Evolutionary conservation across 768 basidiomycete species (phyloP), one percentile per base, ranked within the genome.

Genomic region (Suillus placidus): DNA sequence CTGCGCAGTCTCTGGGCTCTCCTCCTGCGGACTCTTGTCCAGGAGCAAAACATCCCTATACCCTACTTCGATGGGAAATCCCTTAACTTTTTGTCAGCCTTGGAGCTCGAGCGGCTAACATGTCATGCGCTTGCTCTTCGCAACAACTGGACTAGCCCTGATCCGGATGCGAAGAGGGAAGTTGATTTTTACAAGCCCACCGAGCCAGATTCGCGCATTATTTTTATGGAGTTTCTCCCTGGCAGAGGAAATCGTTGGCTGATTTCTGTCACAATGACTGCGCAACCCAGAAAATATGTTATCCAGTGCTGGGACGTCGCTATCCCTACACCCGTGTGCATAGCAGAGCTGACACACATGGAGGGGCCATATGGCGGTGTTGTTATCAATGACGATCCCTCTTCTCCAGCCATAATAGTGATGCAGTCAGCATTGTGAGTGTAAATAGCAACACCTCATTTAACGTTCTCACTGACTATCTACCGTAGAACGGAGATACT

Each of bases 301-400:
- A 63, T 89, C 34, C 85, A 86, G 45, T 87, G 87, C 68, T 90
- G 89, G 89, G 85, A 89, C 67, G 54, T 88, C 10, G 57, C 71
- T 0, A 12, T 63, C 13, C 13, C 61, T 70, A 3, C 66, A 0
- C 80, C 83, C 0, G 67, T 60, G 9, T 85, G 83, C 66, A 70
- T 87, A 40, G 87, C 87, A 1, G 70, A 75, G 6, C 78, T 80
- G 60, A 64, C 18, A 1, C 75, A 70, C 68, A 70, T 62, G 38
- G 74, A 80, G 37, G 73, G 69, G 6, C 77, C 75, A 13, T 79
- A 83, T 49, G 74, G 79, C n/a, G 81, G 83, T 12, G 73, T 85
- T 67, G 77, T 79, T 7, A 74, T 87, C 47, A 89, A 88, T 64
- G 77, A 80, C 4, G 78, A 80, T 40, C 68, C 73, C 0, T 66